phyloP scores from a whole-genome alignment of 352 stramenopile species.

The Elongisporangium undulatum region DNA sequence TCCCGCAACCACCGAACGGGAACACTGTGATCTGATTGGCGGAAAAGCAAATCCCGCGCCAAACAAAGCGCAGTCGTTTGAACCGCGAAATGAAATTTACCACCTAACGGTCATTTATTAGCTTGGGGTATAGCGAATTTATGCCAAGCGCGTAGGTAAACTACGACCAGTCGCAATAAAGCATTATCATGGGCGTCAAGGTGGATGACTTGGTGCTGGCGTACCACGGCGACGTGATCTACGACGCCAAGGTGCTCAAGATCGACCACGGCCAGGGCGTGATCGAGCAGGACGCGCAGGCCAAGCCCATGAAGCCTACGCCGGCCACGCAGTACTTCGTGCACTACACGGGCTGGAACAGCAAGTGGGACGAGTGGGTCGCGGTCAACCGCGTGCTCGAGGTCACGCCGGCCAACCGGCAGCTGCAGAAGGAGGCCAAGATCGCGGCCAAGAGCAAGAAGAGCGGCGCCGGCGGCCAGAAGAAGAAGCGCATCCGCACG shows the following conservation, averaged over 20 bases:
- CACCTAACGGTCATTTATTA: not conserved
- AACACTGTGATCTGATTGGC: not conserved
- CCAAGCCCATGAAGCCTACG: slow-evolving; percentile 7
- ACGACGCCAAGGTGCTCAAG: slow-evolving; percentile 82
- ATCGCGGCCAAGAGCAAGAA: slow-evolving; percentile 50
- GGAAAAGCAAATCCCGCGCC: not conserved
- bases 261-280: slow-evolving; percentile 71
- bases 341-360: slow-evolving; percentile 90
- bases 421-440: slow-evolving; percentile 54
- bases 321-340: slow-evolving; percentile 77
- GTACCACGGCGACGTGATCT: slow-evolving; percentile 82
- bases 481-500: slow-evolving; percentile 69
- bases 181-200: slow-evolving; percentile 40
- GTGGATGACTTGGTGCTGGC: slow-evolving; percentile 72
- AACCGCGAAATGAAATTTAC: not conserved
- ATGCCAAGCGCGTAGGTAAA: not conserved
- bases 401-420: slow-evolving; percentile 50
- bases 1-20: not conserved
- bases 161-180: not conserved
- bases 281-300: slow-evolving; percentile 12
- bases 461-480: slow-evolving; percentile 29
- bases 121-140: not conserved
- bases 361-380: slow-evolving; percentile 92
- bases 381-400: slow-evolving; percentile 63
- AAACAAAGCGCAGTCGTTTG: not conserved